Evolutionary conservation across 192 early-diverging fungal genomes (phyloP).

Genomic region (Backusella sp.): DNA sequence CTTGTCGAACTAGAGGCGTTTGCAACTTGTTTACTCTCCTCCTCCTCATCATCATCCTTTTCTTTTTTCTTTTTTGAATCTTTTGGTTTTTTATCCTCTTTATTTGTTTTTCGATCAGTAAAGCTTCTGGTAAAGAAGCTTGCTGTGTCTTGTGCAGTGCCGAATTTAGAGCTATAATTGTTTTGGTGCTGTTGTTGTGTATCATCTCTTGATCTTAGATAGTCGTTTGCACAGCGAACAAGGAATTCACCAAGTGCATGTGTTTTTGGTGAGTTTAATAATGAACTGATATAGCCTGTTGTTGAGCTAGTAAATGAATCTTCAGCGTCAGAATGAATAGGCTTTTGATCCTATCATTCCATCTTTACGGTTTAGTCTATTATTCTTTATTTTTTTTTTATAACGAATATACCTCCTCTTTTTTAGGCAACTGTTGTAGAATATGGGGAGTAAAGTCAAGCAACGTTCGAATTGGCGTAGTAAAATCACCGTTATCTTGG

Average conservation of each 20-base stretch:
- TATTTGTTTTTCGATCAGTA: background rate
- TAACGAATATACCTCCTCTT: slow-evolving; percentile 21
- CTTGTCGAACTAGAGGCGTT: background rate
- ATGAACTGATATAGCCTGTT: slow-evolving; percentile 4
- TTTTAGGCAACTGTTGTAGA: slow-evolving; percentile 44
- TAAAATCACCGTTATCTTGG: slow-evolving; percentile 42
- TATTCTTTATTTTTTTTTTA: background rate
- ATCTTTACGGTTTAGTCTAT: background rate
- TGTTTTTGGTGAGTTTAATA: slow-evolving; percentile 3
- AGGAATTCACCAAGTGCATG: slow-evolving; percentile 14
- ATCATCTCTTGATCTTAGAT: slow-evolving; percentile 3
- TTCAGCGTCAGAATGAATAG: slow-evolving; percentile 24
- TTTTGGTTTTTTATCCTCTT: slow-evolving; percentile 21
- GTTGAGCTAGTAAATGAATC: background rate
- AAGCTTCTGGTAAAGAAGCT: background rate
- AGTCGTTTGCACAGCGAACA: background rate
- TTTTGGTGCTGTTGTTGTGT: background rate
- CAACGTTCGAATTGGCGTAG: slow-evolving; percentile 43
- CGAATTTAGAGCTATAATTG: background rate
- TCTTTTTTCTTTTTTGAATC: slow-evolving; percentile 10
- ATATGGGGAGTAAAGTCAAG: slow-evolving; percentile 52
- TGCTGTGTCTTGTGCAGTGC: background rate
- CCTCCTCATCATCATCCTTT: slow-evolving; percentile 10
- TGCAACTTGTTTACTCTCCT: slow-evolving; percentile 13
- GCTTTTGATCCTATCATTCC: slow-evolving; percentile 35